Base-by-base conservation (phyloP, 257 asterid species). In the Prunella vulgaris region DNA sequence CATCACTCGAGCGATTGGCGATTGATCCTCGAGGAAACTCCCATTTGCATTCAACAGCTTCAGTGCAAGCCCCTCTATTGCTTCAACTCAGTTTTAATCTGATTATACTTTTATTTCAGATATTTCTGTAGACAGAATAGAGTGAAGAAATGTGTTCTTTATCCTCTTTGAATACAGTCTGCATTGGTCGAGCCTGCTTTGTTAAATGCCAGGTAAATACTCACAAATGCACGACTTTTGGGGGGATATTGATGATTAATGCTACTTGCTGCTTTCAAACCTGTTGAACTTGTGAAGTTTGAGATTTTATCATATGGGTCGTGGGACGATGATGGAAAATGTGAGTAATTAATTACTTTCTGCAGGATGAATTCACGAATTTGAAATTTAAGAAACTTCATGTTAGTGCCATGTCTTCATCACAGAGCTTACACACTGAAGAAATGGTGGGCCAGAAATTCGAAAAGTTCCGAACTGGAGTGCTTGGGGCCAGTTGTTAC, bases 401-500 rank as follows among this genome's bases (percentile, higher is more conserved):
- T 63, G 74, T 82, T 24, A 82, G 81, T 60, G 83, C 88, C 38
- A 65, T 84, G 21, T 66, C 90, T 66, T 24, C 79, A 24, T 66
- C 78, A 1, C 83, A 73, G 63, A n/a, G n/a, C n/a, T 28, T 81
- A 59, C 80, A 73, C n/a, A n/a, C n/a, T n/a, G n/a, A n/a, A 10
- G 86, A 80, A 21, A 57, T 24, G 28, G 64, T 81, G 64, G 75
- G 83, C 71, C 79, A 73, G 42, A 75, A 84, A 44, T 78, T 69
- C 3, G 87, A 87, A 3, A 87, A 83, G 38, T 73, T 78, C 51
- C 88, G 86, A 67, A 78, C 86, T 71, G 97, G 95, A 40, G 90
- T 90, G 68, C 95, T 90, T 75, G 97, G 97, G 49, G 97, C 97
- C 65, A 86, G 95, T 79, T 95, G 95, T 30, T 90, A 90, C 75